Evolutionary conservation across 2,329 filamentous ascomycete species (phyloP).

Genomic region (Beauveria sp.): DNA sequence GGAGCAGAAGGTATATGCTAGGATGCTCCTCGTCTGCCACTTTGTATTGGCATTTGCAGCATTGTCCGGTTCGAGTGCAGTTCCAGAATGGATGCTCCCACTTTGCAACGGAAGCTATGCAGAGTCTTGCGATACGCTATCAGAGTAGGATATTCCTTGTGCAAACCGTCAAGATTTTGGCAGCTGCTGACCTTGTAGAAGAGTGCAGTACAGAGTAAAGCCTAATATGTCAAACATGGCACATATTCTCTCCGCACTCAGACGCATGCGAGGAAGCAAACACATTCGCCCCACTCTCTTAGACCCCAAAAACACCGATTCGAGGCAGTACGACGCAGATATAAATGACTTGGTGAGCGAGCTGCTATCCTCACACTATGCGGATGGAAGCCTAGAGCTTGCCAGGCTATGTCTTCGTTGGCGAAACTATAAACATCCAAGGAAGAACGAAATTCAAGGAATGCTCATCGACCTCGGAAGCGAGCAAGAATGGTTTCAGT

Average conservation of each 20-base stretch:
- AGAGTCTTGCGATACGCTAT: rapidly evolving
- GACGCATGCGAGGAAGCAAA: neutral
- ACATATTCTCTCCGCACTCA: neutral
- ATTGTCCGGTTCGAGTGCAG: neutral
- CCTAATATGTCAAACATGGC: neutral
- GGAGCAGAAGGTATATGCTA: neutral
- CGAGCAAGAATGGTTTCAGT: neutral
- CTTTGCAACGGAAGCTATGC: neutral
- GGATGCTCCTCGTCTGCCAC: neutral
- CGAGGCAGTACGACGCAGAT: neutral
- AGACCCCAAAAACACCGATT: neutral
- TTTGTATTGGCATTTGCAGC: neutral
- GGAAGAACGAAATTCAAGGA: neutral
- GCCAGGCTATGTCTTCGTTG: neutral
- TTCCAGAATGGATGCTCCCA: neutral
- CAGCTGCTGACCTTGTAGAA: neutral
- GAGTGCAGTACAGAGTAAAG: neutral
- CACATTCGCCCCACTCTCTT: neutral
- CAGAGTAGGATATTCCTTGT: neutral
- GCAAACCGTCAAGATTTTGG: neutral
- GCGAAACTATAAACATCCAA: neutral
- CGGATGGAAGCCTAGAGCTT: neutral
- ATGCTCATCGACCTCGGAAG: neutral
- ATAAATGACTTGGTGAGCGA: neutral
- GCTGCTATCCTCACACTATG: neutral